These are phyloP conservation scores for Typha latifolia DNA, from an alignment of 176 grass and related monocot species.

Conservation along the genomic window DNA sequence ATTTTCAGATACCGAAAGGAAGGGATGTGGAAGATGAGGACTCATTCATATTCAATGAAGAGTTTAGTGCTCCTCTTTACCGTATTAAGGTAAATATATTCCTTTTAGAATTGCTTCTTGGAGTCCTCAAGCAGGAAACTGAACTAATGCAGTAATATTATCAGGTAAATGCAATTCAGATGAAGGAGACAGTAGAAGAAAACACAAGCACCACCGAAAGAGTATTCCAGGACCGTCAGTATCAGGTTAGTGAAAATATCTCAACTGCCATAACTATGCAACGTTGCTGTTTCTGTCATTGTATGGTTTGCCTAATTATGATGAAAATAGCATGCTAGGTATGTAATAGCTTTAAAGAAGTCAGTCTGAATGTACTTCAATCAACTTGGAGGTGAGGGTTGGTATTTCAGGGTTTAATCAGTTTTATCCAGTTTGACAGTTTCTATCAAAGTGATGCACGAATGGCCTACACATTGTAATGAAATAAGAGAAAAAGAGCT, in stretches of 20 bases:
- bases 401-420: too few species aligned
- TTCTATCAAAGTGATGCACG: background rate
- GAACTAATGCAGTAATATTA: conserved; percentile 22
- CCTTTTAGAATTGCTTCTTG: background rate
- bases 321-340: too few species aligned
- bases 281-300: too few species aligned
- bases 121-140: conserved; percentile 8
- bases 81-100: conserved; percentile 76
- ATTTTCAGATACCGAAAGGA: conserved; percentile 86
- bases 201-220: conserved; percentile 96
- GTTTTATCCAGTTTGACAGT: too few species aligned
- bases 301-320: too few species aligned
- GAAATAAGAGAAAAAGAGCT: background rate
- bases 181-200: conserved; percentile 99
- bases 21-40: conserved; percentile 90
- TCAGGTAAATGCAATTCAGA: conserved; percentile 99
- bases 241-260: conserved; percentile 57
- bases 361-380: too few species aligned
- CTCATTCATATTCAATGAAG: conserved; percentile 84
- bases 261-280: background rate
- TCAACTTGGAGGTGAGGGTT: too few species aligned
- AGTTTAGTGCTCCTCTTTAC: conserved; percentile 87
- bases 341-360: too few species aligned
- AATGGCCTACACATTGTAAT: background rate
- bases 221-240: conserved; percentile 97